phyloP scores from a whole-genome alignment of 1,284 basidiomycete genomes.

The Ganoderma meredithae region DNA sequence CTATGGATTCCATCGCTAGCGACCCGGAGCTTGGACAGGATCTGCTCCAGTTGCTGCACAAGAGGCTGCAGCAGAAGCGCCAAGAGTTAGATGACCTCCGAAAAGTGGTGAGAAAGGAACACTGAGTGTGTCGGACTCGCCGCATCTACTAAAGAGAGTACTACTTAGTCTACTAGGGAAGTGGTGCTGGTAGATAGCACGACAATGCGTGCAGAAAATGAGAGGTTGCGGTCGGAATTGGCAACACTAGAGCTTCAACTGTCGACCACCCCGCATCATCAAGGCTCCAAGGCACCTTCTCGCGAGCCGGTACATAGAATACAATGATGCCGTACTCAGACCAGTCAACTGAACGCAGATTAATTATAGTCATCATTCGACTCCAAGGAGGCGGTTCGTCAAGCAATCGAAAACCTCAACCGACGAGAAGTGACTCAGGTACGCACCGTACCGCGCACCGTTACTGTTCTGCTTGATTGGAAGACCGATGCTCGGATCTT shows the following conservation, averaged over 20 bases:
- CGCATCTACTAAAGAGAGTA: not conserved
- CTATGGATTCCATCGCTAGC: slow-evolving; percentile 19
- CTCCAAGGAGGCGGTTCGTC: not conserved
- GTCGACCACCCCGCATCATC: not conserved
- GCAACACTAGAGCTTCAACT: slow-evolving; percentile 4
- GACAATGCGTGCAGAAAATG: slow-evolving; percentile 14
- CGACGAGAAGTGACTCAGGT: not conserved
- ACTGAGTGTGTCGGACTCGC: not conserved
- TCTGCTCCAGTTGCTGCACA: slow-evolving; percentile 22
- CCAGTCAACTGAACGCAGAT: not conserved
- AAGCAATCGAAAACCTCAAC: not conserved
- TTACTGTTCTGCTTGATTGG: not conserved
- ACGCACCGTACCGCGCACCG: not conserved
- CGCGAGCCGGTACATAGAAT: not conserved
- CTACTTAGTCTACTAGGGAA: slow-evolving; percentile 3
- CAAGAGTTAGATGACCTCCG: slow-evolving; percentile 22
- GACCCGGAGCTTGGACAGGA: slow-evolving; percentile 24
- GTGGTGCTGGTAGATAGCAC: slow-evolving; percentile 17
- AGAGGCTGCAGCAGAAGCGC: slow-evolving; percentile 23
- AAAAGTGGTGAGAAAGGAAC: slow-evolving; percentile 9
- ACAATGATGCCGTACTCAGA: not conserved
- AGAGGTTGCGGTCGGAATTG: slow-evolving; percentile 18
- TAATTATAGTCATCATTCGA: not conserved
- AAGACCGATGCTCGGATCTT: not conserved
- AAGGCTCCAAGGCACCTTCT: slow-evolving; percentile 4